Evolutionary conservation across 371 early-diverging fungal genomes (phyloP).

Genomic region (Mycotypha africana): DNA sequence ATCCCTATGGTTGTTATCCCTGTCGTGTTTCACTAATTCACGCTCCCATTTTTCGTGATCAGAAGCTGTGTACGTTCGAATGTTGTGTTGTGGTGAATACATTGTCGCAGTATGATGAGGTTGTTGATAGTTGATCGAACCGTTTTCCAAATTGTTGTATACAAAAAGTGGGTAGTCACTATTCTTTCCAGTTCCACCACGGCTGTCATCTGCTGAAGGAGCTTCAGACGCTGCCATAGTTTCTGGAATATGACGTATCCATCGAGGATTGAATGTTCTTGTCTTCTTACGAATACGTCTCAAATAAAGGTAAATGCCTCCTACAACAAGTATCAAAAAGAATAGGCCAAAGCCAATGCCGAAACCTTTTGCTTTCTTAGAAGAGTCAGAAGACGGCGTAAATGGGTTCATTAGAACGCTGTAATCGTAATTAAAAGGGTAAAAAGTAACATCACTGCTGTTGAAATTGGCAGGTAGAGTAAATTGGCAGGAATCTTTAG

Average conservation of each 20-base stretch:
- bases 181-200: slow-evolving; percentile 7
- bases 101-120: too few relatives aligned
- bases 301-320: slow-evolving; percentile 11
- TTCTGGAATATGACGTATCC: slow-evolving; percentile 18
- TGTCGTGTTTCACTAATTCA: slow-evolving; percentile 15
- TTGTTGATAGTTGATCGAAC: too few relatives aligned
- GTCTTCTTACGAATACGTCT: slow-evolving; percentile 11
- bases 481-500: slow-evolving; percentile 13
- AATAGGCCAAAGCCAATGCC: slow-evolving; percentile 24
- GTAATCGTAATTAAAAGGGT: slow-evolving; percentile 8
- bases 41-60: slow-evolving; percentile 42
- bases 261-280: slow-evolving; percentile 31
- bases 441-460: not conserved
- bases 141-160: too few relatives aligned
- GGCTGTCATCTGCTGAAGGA: not conserved
- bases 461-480: slow-evolving; percentile 14
- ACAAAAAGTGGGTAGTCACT: slow-evolving; percentile 37
- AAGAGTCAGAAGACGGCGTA: not conserved
- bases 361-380: slow-evolving; percentile 18
- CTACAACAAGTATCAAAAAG: slow-evolving; percentile 5
- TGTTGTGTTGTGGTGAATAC: slow-evolving; percentile 5
- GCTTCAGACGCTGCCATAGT: too few relatives aligned
- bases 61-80: slow-evolving; percentile 34
- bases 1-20: slow-evolving; percentile 14
- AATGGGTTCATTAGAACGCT: slow-evolving; percentile 14